Base-by-base conservation (phyloP, 1,284 basidiomycete genomes). In the Ganoderma boninense region DNA sequence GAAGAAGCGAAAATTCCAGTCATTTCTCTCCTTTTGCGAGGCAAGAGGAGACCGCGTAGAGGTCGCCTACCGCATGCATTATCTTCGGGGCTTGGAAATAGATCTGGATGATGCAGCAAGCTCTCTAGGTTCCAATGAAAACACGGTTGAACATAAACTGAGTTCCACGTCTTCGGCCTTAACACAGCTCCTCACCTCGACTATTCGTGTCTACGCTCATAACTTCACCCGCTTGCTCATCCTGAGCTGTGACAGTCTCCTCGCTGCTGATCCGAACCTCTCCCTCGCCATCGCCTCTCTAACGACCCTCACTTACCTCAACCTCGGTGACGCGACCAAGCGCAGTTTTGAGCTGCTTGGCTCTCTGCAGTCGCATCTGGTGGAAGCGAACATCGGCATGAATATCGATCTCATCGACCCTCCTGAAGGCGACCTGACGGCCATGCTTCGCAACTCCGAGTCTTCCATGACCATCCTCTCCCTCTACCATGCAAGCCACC, bases 221-320 rank as follows among this genome's bases (percentile, higher is more conserved):
- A 56, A 56, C 54, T 56, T 56, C 26, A 23, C 54, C 18, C 26
- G 29, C 18, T 56, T 56, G 54, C 5, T 14, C 14, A 32, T 56
- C 29, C 32, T 20, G 2, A 4, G 13, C 32, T 32, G 29, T 4
- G 26, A 18, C 18, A 29, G 32, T 29, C 16, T 56, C 54, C 23
- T 56, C 54, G 26, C 5, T 13, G 29, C 7, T 14, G 54, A 56
- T 18, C 29, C 14, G 23, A 11, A 11, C 26, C 29, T 56, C 18
- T 13, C 54, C 18, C 2, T 7, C 4, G n/a, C 38, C 11, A 43
- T 62, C 23, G 14, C 60, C 20, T 62, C 38, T 16, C 7, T 42
- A 26, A 62, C 57, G 20, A 60, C 57, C 57, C 57, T 60, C 57
- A 60, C 57, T 14, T n/a, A n/a, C 32, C 57, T 35, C n/a, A 16